Evolutionary conservation across 768 basidiomycete species (phyloP).

Genomic region (Collybia mongolica): DNA sequence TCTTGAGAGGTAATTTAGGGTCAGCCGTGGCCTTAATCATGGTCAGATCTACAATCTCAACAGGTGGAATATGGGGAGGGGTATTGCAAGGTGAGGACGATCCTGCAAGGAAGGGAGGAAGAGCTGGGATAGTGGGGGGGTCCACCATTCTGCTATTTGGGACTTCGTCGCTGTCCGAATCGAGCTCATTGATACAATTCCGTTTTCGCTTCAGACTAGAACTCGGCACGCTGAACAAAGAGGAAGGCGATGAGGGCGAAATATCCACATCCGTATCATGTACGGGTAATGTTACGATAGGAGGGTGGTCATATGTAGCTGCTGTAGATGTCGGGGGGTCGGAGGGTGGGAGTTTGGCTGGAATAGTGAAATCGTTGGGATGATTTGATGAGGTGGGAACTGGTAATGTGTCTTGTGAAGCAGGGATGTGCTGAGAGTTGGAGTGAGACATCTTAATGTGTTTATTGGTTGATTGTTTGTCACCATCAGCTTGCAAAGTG

Average conservation of each 20-base stretch:
- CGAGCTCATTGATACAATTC: conserved; percentile 25
- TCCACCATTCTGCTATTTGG: conserved; percentile 8
- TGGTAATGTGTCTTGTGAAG: conserved; percentile 7
- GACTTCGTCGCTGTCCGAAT: conserved; percentile 13
- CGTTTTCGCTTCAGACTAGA: conserved; percentile 14
- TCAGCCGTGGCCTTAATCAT: background rate
- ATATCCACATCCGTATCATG: conserved; percentile 10
- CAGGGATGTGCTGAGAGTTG: conserved; percentile 3
- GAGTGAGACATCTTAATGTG: background rate
- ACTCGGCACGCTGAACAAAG: conserved; percentile 21
- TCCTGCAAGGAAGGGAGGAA: conserved; percentile 43
- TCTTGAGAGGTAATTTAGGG: background rate
- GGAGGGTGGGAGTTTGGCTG: conserved; percentile 27
- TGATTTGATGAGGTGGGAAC: conserved; percentile 17
- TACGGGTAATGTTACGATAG: conserved; percentile 32
- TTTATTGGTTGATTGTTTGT: background rate
- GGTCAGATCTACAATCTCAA: background rate
- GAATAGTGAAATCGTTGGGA: conserved; percentile 14
- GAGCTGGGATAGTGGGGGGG: conserved; percentile 6
- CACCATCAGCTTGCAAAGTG: too few relatives aligned
- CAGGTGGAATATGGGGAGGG: background rate
- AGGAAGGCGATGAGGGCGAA: conserved; percentile 32
- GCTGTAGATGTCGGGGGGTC: conserved; percentile 32
- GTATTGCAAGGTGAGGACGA: conserved; percentile 33
- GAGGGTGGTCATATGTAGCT: conserved; percentile 22